Percentiles rank a stretch among this genome's conserved stretches.
Evolutionary conservation across 31 red algal genomes (phyloP).

Genomic region (Porphyra umbilicalis): DNA sequence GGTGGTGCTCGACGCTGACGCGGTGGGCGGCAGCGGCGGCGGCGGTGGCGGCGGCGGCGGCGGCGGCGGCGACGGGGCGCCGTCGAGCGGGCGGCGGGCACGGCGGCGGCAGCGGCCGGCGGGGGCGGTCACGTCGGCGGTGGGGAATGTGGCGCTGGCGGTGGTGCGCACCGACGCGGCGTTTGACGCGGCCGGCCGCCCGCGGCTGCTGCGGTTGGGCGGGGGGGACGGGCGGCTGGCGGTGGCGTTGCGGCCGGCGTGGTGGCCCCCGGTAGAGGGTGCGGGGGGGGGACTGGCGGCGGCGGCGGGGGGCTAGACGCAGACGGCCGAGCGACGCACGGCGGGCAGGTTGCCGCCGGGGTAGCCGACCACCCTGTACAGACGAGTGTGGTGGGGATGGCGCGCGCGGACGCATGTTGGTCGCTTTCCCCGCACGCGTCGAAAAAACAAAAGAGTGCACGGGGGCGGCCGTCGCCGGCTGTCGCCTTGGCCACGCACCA

Average conservation of each 20-base stretch:
- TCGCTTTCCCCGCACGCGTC: too few relatives aligned
- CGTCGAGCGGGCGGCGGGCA: slow-evolving; percentile 7
- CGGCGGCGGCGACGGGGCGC: neutral
- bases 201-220: neutral
- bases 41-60: neutral
- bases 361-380: too few relatives aligned
- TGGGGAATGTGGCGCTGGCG: slow-evolving; percentile 51
- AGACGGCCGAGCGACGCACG: too few relatives aligned
- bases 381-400: too few relatives aligned
- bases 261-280: slow-evolving; percentile 15
- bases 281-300: too few relatives aligned
- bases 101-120: slow-evolving; percentile 6
- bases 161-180: slow-evolving; percentile 37
- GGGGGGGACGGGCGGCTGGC: slow-evolving; percentile 17
- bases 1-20: neutral
- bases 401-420: too few relatives aligned
- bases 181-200: neutral
- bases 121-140: slow-evolving; percentile 14
- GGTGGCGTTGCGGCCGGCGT: slow-evolving; percentile 8
- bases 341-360: too few relatives aligned
- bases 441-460: too few relatives aligned
- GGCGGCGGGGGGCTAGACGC: too few relatives aligned
- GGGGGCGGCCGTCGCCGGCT: too few relatives aligned
- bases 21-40: neutral
- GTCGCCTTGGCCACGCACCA: too few relatives aligned